Evolutionary conservation across 1,139 yeast species (phyloP).

Genomic region (Scheffersomyces lignicola): DNA sequence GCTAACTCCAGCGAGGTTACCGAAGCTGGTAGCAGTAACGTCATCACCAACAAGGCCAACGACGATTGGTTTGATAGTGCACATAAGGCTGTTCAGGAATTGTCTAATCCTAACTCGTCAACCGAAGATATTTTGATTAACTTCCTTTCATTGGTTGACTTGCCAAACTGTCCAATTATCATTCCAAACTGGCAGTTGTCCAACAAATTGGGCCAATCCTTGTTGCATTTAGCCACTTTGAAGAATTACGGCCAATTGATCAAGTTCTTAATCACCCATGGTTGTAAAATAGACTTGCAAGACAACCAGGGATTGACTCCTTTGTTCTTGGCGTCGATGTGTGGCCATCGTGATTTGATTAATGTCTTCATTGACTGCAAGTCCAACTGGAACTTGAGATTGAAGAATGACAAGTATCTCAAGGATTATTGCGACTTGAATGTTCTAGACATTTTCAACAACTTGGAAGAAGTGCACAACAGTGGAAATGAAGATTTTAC

Average conservation of each 20-base stretch:
- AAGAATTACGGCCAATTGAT: constrained; percentile 68
- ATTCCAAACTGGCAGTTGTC: constrained; percentile 80
- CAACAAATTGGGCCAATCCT: constrained; percentile 80
- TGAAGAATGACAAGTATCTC: constrained; percentile 58
- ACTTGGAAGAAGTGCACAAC: constrained; percentile 17
- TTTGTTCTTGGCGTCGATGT: constrained; percentile 77
- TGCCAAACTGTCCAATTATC: constrained; percentile 60
- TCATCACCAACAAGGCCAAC: constrained; percentile 12
- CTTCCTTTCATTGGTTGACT: constrained; percentile 63
- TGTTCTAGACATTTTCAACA: constrained; percentile 55
- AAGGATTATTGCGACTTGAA: constrained; percentile 61
- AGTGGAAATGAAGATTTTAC: constrained; percentile 12
- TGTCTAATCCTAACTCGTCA: constrained; percentile 45
- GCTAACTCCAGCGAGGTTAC: constrained; percentile 10
- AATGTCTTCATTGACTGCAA: constrained; percentile 58
- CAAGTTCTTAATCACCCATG: constrained; percentile 66
- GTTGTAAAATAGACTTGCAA: constrained; percentile 73
- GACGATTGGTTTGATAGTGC: constrained; percentile 52
- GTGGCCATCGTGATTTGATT: constrained; percentile 67
- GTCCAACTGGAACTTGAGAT: constrained; percentile 60
- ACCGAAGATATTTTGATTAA: constrained; percentile 62
- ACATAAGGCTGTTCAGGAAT: constrained; percentile 48
- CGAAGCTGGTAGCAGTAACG: constrained; percentile 9
- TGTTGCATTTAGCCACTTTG: constrained; percentile 79
- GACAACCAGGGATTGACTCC: constrained; percentile 87